phyloP scores from a whole-genome alignment of 1,139 yeast species.

The Candida sp. region DNA sequence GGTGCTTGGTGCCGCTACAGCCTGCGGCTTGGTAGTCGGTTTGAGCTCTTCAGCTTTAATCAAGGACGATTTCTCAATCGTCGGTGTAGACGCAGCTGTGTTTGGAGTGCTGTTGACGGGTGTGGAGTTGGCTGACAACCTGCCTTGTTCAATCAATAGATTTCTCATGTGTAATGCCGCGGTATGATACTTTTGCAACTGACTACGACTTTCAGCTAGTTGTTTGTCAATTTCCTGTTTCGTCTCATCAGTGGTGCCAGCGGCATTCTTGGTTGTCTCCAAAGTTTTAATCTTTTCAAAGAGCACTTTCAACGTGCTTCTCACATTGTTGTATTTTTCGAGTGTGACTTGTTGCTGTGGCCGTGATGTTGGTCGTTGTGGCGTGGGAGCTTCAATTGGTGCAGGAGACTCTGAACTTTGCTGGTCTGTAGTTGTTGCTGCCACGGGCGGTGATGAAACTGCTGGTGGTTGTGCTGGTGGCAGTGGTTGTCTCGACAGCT shows the following conservation, averaged over 20 bases:
- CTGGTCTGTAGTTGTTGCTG: constrained; percentile 6
- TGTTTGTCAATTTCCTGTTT: constrained; percentile 35
- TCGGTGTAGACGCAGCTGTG: constrained; percentile 8
- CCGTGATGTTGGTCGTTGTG: constrained; percentile 10
- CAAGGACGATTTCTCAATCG: constrained; percentile 7
- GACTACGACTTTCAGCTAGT: constrained; percentile 36
- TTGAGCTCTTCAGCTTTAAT: constrained; percentile 6
- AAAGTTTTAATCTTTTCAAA: constrained; percentile 40
- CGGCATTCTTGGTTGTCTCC: constrained; percentile 25
- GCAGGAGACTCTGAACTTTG: neutral
- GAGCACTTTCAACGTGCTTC: constrained; percentile 41
- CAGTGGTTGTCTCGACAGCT: neutral
- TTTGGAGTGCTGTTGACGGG: constrained; percentile 12
- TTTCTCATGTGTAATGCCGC: constrained; percentile 44
- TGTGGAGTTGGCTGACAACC: constrained; percentile 16
- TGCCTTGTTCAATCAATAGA: constrained; percentile 41
- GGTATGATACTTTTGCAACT: constrained; percentile 40
- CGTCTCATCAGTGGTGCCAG: constrained; percentile 21
- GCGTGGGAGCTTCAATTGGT: constrained; percentile 10
- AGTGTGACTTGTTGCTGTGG: constrained; percentile 29
- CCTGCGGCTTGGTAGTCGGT: constrained; percentile 2
- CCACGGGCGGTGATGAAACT: constrained; percentile 9
- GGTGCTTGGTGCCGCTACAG: neutral
- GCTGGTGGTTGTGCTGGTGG: constrained; percentile 1
- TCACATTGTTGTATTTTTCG: constrained; percentile 45